Conservation (phyloP, 2,329 filamentous ascomycete genomes). For the Microsporum ferrugineum region DNA sequence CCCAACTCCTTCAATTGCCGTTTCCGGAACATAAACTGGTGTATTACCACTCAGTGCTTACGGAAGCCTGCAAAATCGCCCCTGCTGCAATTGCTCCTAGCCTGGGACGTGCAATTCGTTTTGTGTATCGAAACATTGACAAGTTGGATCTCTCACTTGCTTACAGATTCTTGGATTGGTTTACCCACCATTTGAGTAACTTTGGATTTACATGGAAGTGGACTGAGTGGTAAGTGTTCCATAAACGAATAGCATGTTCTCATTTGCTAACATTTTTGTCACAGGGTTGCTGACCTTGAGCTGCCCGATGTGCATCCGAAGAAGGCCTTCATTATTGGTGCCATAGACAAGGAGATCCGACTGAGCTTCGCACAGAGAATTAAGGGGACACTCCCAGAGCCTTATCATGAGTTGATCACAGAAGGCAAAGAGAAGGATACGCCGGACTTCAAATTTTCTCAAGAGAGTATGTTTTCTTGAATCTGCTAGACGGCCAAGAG, state of each 20-base stretch:
- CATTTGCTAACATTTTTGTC: neutral
- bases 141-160: slow-evolving; percentile 76
- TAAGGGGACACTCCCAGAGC: slow-evolving; percentile 77
- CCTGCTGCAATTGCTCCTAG: slow-evolving; percentile 94
- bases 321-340: slow-evolving; percentile 85
- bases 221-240: slow-evolving; percentile 66
- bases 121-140: slow-evolving; percentile 71
- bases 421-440: slow-evolving; percentile 87
- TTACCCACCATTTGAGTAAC: slow-evolving; percentile 93
- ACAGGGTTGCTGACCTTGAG: slow-evolving; percentile 64
- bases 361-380: slow-evolving; percentile 94
- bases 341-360: slow-evolving; percentile 91
- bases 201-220: slow-evolving; percentile 99
- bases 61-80: slow-evolving; percentile 89
- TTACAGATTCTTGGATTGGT: slow-evolving; percentile 92
- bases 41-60: slow-evolving; percentile 91
- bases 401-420: slow-evolving; percentile 69
- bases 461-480: slow-evolving; percentile 48
- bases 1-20: slow-evolving; percentile 81
- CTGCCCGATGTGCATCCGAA: slow-evolving; percentile 68
- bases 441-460: slow-evolving; percentile 85
- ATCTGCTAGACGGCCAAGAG: slow-evolving; percentile 2
- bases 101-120: slow-evolving; percentile 83
- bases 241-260: neutral
- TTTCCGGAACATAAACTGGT: slow-evolving; percentile 83